Percentiles rank a stretch among this genome's conserved stretches.
Conservation (phyloP, 2,329 filamentous ascomycete species). For the Cercospora brassicicola region DNA sequence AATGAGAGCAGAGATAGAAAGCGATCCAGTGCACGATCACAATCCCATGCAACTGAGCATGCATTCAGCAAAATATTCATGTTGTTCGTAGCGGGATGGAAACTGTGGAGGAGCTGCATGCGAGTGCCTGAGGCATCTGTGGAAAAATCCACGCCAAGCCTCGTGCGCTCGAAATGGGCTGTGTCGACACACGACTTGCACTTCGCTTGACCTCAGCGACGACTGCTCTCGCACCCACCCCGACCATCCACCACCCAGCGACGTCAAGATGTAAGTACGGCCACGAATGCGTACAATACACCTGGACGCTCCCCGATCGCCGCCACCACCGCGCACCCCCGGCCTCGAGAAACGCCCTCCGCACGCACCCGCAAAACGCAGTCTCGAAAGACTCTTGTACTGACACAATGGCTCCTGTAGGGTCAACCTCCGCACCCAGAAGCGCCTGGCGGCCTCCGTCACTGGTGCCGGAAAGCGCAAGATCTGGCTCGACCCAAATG, state of each 20-base stretch:
- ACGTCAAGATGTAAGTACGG: conserved; percentile 35
- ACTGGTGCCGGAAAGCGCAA: conserved; percentile 99
- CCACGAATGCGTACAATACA: conserved; percentile 1
- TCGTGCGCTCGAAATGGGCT: conserved; percentile 8
- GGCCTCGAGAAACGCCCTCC: conserved; percentile 11
- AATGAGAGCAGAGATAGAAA: not conserved
- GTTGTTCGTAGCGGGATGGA: not conserved
- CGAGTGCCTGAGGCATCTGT: not conserved
- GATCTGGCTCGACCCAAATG: conserved; percentile 99
- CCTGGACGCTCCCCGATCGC: conserved; percentile 9
- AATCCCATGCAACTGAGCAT: not conserved
- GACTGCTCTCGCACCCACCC: conserved; percentile 17
- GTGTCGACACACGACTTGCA: conserved; percentile 4
- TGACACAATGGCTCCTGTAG: conserved; percentile 54
- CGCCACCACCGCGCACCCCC: conserved; percentile 10
- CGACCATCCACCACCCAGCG: conserved; percentile 31
- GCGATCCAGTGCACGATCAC: not conserved
- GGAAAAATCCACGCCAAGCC: conserved; percentile 8
- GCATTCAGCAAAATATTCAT: not conserved
- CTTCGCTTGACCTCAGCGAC: conserved; percentile 11
- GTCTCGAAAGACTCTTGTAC: conserved; percentile 19
- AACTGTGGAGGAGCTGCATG: not conserved
- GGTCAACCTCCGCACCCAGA: conserved; percentile 99
- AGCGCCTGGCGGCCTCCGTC: conserved; percentile 98
- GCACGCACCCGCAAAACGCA: conserved; percentile 10